A percentile compares a stretch with the other conserved stretches of the same genome.
Conservation (phyloP, 192 early-diverging fungal species). For the Umbelopsis sp. region DNA sequence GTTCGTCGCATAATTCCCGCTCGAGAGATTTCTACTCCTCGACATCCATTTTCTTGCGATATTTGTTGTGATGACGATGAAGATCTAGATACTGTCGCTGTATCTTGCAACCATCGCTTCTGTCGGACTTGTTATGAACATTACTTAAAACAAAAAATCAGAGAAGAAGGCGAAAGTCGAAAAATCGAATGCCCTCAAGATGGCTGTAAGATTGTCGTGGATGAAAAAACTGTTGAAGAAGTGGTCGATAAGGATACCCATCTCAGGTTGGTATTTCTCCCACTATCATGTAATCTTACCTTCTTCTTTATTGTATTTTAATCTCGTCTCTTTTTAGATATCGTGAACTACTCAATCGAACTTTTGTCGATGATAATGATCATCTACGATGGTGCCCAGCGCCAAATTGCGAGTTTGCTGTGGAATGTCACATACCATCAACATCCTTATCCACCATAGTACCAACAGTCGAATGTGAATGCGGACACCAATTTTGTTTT, state of each 20-base stretch:
- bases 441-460: constrained; percentile 71
- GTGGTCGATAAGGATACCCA: constrained; percentile 59
- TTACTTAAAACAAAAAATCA: constrained; percentile 85
- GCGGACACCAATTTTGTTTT: constrained; percentile 88
- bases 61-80: constrained; percentile 86
- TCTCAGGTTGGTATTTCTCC: constrained; percentile 53
- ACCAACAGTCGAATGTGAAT: constrained; percentile 85
- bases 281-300: neutral
- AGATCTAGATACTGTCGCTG: constrained; percentile 62
- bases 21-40: constrained; percentile 26
- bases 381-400: constrained; percentile 92
- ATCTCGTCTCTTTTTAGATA: constrained; percentile 55
- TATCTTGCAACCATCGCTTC: constrained; percentile 88
- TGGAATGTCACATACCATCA: constrained; percentile 84
- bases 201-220: constrained; percentile 81
- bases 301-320: neutral
- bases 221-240: constrained; percentile 75
- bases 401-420: constrained; percentile 91
- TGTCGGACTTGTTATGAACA: constrained; percentile 85
- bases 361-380: constrained; percentile 89
- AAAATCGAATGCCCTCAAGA: constrained; percentile 82
- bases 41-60: constrained; percentile 71
- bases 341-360: constrained; percentile 74
- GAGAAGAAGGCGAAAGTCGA: constrained; percentile 86
- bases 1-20: constrained; percentile 26